Percentiles rank a stretch among this genome's conserved stretches.
These are phyloP conservation scores for Eucalyptus marginata DNA, from an alignment of 345 rosid species.

Conservation along the genomic window DNA sequence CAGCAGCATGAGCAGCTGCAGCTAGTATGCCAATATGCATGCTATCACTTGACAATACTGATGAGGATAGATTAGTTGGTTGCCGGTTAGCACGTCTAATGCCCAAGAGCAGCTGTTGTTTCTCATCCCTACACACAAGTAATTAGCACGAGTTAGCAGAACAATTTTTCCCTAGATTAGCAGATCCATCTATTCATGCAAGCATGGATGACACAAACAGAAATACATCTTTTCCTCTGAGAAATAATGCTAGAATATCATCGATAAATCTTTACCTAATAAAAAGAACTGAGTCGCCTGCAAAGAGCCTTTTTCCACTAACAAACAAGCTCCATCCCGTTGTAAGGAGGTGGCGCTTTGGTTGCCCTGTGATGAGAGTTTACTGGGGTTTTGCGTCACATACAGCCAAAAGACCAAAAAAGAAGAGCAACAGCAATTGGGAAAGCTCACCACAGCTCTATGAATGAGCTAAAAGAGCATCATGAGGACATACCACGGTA, in stretches of 20 bases:
- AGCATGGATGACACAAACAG: neutral
- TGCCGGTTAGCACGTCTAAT: constrained; percentile 80
- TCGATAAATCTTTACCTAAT: constrained; percentile 36
- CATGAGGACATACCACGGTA: constrained; percentile 55
- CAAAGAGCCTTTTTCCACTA: constrained; percentile 72
- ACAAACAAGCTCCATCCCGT: constrained; percentile 93
- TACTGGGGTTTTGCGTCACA: neutral
- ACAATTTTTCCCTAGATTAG: neutral
- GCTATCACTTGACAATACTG: constrained; percentile 92
- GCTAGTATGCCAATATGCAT: constrained; percentile 98
- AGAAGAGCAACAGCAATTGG: neutral
- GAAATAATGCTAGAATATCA: neutral
- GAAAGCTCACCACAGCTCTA: neutral
- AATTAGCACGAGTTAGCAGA: neutral
- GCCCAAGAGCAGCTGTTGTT: constrained; percentile 76
- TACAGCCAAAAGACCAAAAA: neutral
- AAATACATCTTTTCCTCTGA: neutral
- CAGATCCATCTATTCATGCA: neutral
- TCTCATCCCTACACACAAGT: constrained; percentile 64
- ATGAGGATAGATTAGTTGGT: constrained; percentile 72
- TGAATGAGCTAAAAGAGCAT: neutral
- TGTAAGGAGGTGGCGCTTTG: constrained; percentile 84
- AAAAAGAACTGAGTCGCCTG: constrained; percentile 82
- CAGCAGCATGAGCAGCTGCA: constrained; percentile 98
- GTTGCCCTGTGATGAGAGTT: constrained; percentile 46